Evolutionary conservation across 805 yeast genomes (phyloP), one percentile per base, ranked within the genome.

Genomic region (Wickerhamomyces mucosus): DNA sequence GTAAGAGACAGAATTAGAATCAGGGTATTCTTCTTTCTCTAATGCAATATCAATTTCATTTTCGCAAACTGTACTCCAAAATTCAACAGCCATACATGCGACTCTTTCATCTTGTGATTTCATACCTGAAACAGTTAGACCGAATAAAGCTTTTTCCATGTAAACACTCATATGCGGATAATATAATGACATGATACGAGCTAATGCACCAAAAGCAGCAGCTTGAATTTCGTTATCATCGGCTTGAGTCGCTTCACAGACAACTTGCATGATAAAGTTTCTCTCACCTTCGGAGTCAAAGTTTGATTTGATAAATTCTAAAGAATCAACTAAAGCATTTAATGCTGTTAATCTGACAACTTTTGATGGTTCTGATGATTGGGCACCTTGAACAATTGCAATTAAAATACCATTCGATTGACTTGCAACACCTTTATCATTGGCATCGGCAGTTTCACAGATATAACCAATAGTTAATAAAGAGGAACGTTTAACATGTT

Each of bases 51-150:
- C 96, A 40, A 82, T 67, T 58, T 92, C 98, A 52, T 81, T 96
- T 62, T 92, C 98, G 63, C 97, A 88, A n/a, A 92, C 92, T n/a
- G 98, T 85, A 37, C 89, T 77, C 98, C 98, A 92, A 56, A 92
- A 89, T 61, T 92, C 98, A 36, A 92, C 92, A 19, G 98, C 96
- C 96, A 89, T 88, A 53, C 96, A 85, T 1, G 96, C 80, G 19
- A 92, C 97, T 46, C 73, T 73, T 48, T 82, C 94, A 59, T 84
- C 80, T 6, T 48, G 43, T 35, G 85, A 78, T 57, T 78, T 78
- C 96, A 92, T 92, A 27, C 97, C 96, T 15, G 77, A 61, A 27
- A 89, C 86, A 5, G 97, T 88, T 37, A 92, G 67, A 13, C 85
- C 84, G 46, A 81, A 92, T 32, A 92, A 62, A 2, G 98, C 98